Base-by-base conservation (phyloP, 139 green algal genomes). In the Marvania coccoides region DNA sequence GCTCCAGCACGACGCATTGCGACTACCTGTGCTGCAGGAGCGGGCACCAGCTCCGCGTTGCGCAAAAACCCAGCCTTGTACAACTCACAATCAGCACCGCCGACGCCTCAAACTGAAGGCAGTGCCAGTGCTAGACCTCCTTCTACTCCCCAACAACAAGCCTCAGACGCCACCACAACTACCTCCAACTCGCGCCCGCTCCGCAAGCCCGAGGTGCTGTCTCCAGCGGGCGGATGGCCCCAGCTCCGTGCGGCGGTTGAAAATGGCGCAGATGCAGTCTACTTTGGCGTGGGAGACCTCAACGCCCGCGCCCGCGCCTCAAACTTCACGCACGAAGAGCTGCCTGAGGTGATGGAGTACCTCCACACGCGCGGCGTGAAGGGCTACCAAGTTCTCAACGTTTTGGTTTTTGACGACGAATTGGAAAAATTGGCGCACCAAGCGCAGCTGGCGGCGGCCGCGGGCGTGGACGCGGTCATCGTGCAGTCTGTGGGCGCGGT, bases 391-490 rank as follows among this genome's bases (percentile, higher is more conserved):
- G 77, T 84, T 0, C 63, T 94, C 23, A 95, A 95, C 74, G 77
- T 95, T 23, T 47, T 87, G 36, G 53, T 92, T 15, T 94, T 90
- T 78, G 85, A 95, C 46, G 71, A 85, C 47, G 87, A 95, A 72
- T 74, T 95, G 48, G 19, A n/a, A 1, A 47, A 40, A 4, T 55
- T 85, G 53, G 87, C 90, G 73, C 31, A 53, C 12, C 15, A 37
- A 4, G 67, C 87, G 12, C 60, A 76, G 3, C 45, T 63, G 31
- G 67, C 89, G 31, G 85, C 84, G 19, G 34, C 8, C 4, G 76
- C 85, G 8, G 86, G 87, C 3, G 87, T 90, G 33, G 89, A 95
- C 42, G 89, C 89, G 0, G 66, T 91, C 47, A 95, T 95, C 37
- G 89, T 95, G 47, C 85, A 90, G 74, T 86, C 93, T 71, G 30